Percentiles rank a stretch among this genome's conserved stretches.
Evolutionary conservation across 169 alveolate species (phyloP).

Genomic region (Perkinsus chesapeaki): DNA sequence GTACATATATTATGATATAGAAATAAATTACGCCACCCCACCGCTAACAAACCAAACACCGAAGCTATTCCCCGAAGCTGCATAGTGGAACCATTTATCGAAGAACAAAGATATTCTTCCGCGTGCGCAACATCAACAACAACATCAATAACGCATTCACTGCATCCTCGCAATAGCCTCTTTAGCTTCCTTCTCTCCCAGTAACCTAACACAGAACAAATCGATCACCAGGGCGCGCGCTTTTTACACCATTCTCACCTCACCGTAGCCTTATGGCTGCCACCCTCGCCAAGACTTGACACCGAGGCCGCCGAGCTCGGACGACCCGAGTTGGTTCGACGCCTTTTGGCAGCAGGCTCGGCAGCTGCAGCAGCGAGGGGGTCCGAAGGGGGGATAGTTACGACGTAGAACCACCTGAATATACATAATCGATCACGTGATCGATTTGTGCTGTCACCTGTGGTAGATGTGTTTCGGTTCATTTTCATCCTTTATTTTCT

Average conservation of each 20-base stretch:
- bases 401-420: neutral
- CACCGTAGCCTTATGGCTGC: neutral
- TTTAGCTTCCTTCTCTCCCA: neutral
- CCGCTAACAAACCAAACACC: neutral
- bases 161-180: neutral
- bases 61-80: neutral
- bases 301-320: neutral
- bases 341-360: neutral
- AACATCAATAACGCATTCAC: neutral
- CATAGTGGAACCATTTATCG: neutral
- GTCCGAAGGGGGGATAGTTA: neutral
- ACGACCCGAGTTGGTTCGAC: neutral
- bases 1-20: no score
- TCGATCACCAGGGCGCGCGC: neutral
- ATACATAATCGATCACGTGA: neutral
- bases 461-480: neutral
- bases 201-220: neutral
- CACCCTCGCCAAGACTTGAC: neutral
- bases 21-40: neutral
- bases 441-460: neutral
- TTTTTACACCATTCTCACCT: neutral
- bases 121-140: neutral
- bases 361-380: neutral
- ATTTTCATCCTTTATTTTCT: neutral
- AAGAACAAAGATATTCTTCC: neutral